Percentiles rank a stretch among this genome's conserved stretches.
Evolutionary conservation across 169 alveolate genomes (phyloP).

Genomic region (Cryptosporidium bovis): DNA sequence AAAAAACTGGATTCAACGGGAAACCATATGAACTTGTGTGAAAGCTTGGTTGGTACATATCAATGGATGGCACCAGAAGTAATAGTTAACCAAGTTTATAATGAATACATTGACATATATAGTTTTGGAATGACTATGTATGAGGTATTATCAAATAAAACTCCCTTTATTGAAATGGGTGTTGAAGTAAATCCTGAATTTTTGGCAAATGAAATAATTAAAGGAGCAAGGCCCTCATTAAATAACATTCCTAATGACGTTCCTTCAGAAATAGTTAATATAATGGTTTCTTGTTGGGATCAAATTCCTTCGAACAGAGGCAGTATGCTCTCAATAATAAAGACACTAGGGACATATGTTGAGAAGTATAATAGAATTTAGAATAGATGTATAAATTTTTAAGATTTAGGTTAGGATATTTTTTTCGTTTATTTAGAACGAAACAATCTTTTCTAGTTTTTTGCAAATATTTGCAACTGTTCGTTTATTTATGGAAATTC

Average conservation of each 20-base stretch:
- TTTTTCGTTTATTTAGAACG: not conserved
- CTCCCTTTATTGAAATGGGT: slow-evolving; percentile 80
- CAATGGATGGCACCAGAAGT: slow-evolving; percentile 91
- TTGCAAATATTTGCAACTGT: slow-evolving; percentile 31
- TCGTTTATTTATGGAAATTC: slow-evolving; percentile 29
- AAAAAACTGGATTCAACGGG: slow-evolving; percentile 3
- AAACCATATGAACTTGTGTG: not conserved
- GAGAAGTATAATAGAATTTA: not conserved
- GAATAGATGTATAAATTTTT: not conserved
- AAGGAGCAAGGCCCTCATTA: slow-evolving; percentile 52
- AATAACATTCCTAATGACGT: slow-evolving; percentile 43
- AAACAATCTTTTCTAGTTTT: slow-evolving; percentile 53
- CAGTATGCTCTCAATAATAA: slow-evolving; percentile 46
- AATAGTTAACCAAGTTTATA: slow-evolving; percentile 79
- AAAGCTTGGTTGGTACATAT: slow-evolving; percentile 82
- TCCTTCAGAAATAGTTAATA: slow-evolving; percentile 51
- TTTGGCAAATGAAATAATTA: slow-evolving; percentile 64
- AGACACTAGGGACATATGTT: slow-evolving; percentile 26
- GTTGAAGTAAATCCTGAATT: slow-evolving; percentile 75
- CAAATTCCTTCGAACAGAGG: slow-evolving; percentile 73
- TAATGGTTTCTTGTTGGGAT: slow-evolving; percentile 77
- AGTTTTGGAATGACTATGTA: slow-evolving; percentile 83
- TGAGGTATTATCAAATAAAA: slow-evolving; percentile 81
- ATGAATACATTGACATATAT: slow-evolving; percentile 82
- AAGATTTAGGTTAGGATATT: not conserved